phyloP scores from a whole-genome alignment of 1,139 yeast species.

The Saccharomyces hybrid region DNA sequence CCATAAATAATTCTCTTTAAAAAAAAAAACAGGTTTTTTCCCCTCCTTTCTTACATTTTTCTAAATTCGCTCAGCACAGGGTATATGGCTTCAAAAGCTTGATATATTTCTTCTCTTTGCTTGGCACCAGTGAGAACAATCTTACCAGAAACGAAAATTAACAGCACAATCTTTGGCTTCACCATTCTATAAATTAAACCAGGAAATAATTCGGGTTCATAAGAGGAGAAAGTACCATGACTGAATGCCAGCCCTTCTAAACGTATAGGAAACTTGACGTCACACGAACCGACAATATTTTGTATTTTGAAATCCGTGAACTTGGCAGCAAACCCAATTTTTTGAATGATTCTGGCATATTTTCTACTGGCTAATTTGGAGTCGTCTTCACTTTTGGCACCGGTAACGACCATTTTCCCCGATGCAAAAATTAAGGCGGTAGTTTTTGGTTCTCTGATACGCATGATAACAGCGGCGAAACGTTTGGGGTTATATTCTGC shows the following conservation, averaged over 20 bases:
- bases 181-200: conserved; percentile 99
- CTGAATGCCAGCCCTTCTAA: conserved; percentile 95
- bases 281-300: conserved; percentile 97
- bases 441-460: conserved; percentile 97
- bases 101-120: conserved; percentile 96
- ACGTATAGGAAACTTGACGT: conserved; percentile 94
- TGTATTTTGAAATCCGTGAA: conserved; percentile 97
- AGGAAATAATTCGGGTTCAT: conserved; percentile 97
- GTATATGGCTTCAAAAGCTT: conserved; percentile 95
- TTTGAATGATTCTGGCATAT: conserved; percentile 95
- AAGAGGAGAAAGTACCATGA: conserved; percentile 98
- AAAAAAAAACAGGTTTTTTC: neutral
- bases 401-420: conserved; percentile 99
- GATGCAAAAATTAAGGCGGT: conserved; percentile 97
- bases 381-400: conserved; percentile 98
- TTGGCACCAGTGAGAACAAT: conserved; percentile 98
- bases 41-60: conserved; percentile 38
- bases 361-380: conserved; percentile 94
- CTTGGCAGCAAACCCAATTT: conserved; percentile 91
- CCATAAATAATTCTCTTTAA: neutral
- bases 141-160: conserved; percentile 94
- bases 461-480: conserved; percentile 99
- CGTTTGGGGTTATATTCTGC: conserved; percentile 98
- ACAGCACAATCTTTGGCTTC: conserved; percentile 90
- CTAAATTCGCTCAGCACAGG: conserved; percentile 98